phyloP scores from a whole-genome alignment of 2,329 filamentous ascomycete species.

The Mycosphaerella sp. region DNA sequence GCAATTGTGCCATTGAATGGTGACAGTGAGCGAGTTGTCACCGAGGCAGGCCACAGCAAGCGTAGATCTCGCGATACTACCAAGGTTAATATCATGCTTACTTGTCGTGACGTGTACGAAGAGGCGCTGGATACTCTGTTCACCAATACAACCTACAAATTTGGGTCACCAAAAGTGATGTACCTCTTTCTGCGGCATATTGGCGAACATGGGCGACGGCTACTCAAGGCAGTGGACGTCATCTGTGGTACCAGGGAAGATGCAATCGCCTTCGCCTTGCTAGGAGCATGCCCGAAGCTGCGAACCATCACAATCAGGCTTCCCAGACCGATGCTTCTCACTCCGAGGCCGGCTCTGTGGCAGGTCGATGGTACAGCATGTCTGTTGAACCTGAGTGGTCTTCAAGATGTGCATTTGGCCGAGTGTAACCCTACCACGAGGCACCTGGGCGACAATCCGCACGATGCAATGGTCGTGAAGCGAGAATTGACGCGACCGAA shows the following conservation, averaged over 20 bases:
- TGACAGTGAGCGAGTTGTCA: slow-evolving; percentile 27
- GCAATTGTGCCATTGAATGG: slow-evolving; percentile 24
- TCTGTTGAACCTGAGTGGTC: slow-evolving; percentile 26
- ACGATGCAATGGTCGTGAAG: slow-evolving; percentile 23
- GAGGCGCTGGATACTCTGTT: slow-evolving; percentile 46
- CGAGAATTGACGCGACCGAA: slow-evolving; percentile 24
- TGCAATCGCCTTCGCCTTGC: slow-evolving; percentile 29
- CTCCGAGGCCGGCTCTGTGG: slow-evolving; percentile 24
- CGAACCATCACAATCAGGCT: slow-evolving; percentile 24
- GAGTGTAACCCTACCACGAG: slow-evolving; percentile 8
- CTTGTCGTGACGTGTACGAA: slow-evolving; percentile 38
- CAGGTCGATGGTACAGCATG: slow-evolving; percentile 25
- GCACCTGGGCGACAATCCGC: slow-evolving; percentile 20
- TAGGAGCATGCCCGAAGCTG: slow-evolving; percentile 27
- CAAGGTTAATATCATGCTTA: slow-evolving; percentile 38
- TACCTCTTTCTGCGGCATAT: slow-evolving; percentile 38
- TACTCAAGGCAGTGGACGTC: slow-evolving; percentile 25
- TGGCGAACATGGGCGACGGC: slow-evolving; percentile 24
- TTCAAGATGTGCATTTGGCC: slow-evolving; percentile 25
- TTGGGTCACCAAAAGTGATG: slow-evolving; percentile 42
- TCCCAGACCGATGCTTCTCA: slow-evolving; percentile 20
- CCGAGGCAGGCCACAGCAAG: slow-evolving; percentile 22
- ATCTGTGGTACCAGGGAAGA: slow-evolving; percentile 28
- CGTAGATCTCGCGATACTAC: slow-evolving; percentile 35
- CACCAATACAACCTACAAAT: slow-evolving; percentile 41